These are phyloP conservation scores for Salvia sclarea DNA, from an alignment of 305 asterid species.

Conservation along the genomic window DNA sequence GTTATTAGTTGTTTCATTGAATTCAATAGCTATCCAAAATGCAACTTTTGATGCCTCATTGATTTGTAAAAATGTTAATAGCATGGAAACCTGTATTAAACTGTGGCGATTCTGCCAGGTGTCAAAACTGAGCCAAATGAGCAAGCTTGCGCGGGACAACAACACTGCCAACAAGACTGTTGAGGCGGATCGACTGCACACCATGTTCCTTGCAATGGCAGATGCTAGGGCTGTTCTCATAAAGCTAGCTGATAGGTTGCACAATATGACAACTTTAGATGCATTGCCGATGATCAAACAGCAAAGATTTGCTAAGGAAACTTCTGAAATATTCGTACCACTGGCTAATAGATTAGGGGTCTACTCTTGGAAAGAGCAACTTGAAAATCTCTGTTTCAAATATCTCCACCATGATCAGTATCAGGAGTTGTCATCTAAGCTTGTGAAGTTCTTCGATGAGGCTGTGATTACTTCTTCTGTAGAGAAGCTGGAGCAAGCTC, in stretches of 20 bases:
- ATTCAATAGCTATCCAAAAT: background rate
- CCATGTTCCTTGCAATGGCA: slow-evolving; percentile 90
- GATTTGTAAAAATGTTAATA: background rate
- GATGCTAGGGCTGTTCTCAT: slow-evolving; percentile 87
- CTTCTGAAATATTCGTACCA: slow-evolving; percentile 83
- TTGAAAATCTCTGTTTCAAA: slow-evolving; percentile 86
- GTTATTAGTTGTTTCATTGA: background rate
- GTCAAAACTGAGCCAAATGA: slow-evolving; percentile 77
- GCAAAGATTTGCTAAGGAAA: slow-evolving; percentile 78
- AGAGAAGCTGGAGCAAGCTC: slow-evolving; percentile 67
- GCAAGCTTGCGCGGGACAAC: slow-evolving; percentile 82
- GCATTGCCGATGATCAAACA: slow-evolving; percentile 66
- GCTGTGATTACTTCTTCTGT: slow-evolving; percentile 62
- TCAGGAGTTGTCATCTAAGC: slow-evolving; percentile 67
- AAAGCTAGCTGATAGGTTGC: slow-evolving; percentile 82
- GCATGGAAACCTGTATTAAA: background rate
- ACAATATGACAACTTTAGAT: slow-evolving; percentile 77
- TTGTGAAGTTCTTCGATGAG: slow-evolving; percentile 62
- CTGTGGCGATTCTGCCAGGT: slow-evolving; percentile 47
- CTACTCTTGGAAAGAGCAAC: slow-evolving; percentile 86
- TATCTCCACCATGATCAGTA: slow-evolving; percentile 69
- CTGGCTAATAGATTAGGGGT: slow-evolving; percentile 92
- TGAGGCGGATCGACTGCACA: slow-evolving; percentile 80
- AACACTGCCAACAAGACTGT: slow-evolving; percentile 69
- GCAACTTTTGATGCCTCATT: slow-evolving; percentile 21